Evolutionary conservation across 164 flowering plant genomes (phyloP).

Genomic region (Tinospora cordifolia): DNA sequence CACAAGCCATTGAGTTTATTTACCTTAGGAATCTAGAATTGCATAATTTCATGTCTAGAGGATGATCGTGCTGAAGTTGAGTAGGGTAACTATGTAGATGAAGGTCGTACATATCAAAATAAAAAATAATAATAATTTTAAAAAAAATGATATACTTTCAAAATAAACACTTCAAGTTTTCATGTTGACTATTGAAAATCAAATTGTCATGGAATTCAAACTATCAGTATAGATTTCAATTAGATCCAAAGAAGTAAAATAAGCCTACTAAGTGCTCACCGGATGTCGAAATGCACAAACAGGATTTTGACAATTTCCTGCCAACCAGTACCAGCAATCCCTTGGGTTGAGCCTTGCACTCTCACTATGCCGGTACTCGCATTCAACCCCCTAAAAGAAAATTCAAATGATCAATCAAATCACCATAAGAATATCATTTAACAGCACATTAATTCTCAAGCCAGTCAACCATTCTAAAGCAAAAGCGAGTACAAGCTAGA

Average conservation of each 20-base stretch:
- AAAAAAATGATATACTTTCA: neutral
- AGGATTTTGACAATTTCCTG: constrained; percentile 58
- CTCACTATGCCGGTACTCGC: constrained; percentile 76
- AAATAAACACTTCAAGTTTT: neutral
- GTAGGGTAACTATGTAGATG: too few relatives aligned
- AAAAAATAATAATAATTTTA: too few relatives aligned
- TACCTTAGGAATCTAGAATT: too few relatives aligned
- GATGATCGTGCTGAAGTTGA: too few relatives aligned
- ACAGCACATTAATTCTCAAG: neutral
- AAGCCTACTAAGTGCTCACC: constrained; percentile 35
- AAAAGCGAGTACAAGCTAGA: neutral
- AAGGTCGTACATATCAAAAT: neutral
- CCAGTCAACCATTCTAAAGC: neutral
- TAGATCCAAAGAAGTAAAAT: neutral
- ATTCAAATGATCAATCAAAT: neutral
- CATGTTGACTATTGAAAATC: neutral
- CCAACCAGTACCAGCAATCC: constrained; percentile 80
- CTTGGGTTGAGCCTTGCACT: constrained; percentile 63
- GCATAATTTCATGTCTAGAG: too few relatives aligned
- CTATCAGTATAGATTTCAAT: neutral
- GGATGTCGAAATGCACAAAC: constrained; percentile 75
- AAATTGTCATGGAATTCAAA: neutral
- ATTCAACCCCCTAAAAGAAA: constrained; percentile 48
- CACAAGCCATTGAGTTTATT: too few relatives aligned
- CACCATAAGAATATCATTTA: neutral